phyloP scores from a whole-genome alignment of 805 yeast species.

The Scheffersomyces lignosus region DNA sequence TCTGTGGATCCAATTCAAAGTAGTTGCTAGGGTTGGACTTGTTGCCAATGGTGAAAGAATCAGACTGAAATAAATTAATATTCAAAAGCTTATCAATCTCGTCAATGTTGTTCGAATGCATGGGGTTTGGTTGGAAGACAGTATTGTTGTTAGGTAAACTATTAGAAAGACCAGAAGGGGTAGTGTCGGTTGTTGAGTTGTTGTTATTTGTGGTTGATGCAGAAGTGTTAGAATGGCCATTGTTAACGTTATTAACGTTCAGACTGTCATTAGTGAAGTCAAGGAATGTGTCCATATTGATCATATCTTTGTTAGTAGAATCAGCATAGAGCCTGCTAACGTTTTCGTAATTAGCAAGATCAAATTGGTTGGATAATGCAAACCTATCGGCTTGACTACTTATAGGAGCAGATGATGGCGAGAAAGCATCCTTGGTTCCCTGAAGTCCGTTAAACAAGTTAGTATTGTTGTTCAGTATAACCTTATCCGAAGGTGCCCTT shows the following conservation, averaged over 20 bases:
- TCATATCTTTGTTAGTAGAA: conserved; percentile 10
- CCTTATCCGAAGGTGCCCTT: conserved; percentile 14
- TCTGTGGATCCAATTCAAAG: conserved; percentile 8
- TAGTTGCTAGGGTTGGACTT: not conserved
- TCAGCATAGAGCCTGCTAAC: not conserved
- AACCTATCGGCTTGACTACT: not conserved
- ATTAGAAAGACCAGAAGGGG: conserved; percentile 2
- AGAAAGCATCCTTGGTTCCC: not conserved
- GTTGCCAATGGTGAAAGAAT: conserved; percentile 26
- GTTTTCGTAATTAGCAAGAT: not conserved
- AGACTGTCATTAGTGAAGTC: conserved; percentile 7
- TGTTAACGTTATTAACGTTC: not conserved
- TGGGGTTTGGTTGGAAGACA: not conserved
- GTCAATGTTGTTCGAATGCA: conserved; percentile 21
- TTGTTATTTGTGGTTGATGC: conserved; percentile 2
- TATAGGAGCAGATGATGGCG: not conserved
- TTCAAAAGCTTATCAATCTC: conserved; percentile 42
- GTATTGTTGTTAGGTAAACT: not conserved
- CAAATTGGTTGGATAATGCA: not conserved
- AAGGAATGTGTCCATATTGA: conserved; percentile 17
- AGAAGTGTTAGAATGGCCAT: not conserved
- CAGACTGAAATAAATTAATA: conserved; percentile 38
- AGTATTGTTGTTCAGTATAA: conserved; percentile 24
- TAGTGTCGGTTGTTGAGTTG: conserved; percentile 1
- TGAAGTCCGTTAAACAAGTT: conserved; percentile 18